Evolutionary conservation across 441 rosid species (phyloP).

Genomic region (Euphorbia celastroides): DNA sequence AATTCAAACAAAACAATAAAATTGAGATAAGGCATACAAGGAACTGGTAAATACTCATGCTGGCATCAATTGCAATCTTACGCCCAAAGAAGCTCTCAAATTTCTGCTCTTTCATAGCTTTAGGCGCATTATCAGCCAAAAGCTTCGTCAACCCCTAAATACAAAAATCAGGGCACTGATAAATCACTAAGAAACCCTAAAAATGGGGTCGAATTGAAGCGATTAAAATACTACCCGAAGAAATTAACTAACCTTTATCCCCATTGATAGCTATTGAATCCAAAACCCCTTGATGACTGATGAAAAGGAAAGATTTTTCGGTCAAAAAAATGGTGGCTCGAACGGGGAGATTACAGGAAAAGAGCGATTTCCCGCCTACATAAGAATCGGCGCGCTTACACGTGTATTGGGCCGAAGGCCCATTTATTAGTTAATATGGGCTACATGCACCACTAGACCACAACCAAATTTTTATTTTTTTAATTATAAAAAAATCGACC

Average conservation of each 20-base stretch:
- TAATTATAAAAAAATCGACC: no score
- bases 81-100: conserved; percentile 82
- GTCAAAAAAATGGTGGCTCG: neutral
- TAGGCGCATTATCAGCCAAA: conserved; percentile 87
- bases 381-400: neutral
- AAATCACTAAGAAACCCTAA: conserved; percentile 9
- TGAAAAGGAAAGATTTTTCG: neutral
- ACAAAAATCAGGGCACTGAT: neutral
- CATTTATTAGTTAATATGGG: neutral
- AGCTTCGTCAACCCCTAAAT: conserved; percentile 87
- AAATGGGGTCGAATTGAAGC: neutral
- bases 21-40: conserved; percentile 43
- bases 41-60: conserved; percentile 92
- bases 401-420: neutral
- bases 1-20: neutral
- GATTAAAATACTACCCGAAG: neutral
- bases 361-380: conserved; percentile 11
- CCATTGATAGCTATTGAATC: conserved; percentile 27
- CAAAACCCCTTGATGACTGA: neutral
- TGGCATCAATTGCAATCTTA: conserved; percentile 85
- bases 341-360: neutral
- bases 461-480: no score
- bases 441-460: neutral
- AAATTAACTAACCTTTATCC: conserved; percentile 41
- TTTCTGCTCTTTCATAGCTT: conserved; percentile 75